phyloP scores from a whole-genome alignment of 1,284 basidiomycete genomes.

The Chiua sp. region DNA sequence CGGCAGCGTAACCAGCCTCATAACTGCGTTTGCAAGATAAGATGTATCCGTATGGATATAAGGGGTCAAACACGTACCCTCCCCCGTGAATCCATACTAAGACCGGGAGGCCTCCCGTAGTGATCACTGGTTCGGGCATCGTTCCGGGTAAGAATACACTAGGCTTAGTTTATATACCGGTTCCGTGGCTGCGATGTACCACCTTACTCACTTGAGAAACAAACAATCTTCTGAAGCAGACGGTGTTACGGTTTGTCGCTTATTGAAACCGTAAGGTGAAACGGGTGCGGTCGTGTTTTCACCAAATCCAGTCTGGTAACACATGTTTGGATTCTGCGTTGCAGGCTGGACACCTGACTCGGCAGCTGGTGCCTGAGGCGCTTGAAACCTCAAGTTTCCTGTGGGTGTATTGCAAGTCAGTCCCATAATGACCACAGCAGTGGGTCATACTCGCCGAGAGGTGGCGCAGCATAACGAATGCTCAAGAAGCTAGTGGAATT shows the following conservation, averaged over 20 bases:
- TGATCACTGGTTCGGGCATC: neutral
- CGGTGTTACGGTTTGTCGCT: conserved; percentile 6
- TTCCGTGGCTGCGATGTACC: neutral
- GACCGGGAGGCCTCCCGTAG: conserved; percentile 11
- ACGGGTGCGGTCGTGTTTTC: neutral
- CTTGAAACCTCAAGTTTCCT: conserved; percentile 24
- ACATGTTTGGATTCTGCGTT: conserved; percentile 19
- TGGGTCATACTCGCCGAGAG: conserved; percentile 12
- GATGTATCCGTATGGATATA: neutral
- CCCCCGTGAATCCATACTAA: conserved; percentile 31
- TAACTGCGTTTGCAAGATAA: conserved; percentile 10
- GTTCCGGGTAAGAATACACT: conserved; percentile 21
- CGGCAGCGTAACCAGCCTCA: conserved; percentile 6
- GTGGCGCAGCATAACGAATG: conserved; percentile 24
- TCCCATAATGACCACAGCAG: neutral
- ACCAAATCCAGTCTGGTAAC: conserved; percentile 8
- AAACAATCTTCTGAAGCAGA: conserved; percentile 24
- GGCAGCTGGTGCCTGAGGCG: conserved; percentile 10
- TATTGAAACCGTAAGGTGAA: neutral
- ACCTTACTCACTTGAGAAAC: conserved; percentile 25
- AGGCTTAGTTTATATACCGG: neutral
- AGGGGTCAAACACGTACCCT: conserved; percentile 11
- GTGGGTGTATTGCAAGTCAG: neutral
- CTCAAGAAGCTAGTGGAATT: conserved; percentile 18
- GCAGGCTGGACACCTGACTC: conserved; percentile 15